These are phyloP conservation scores for Candida nonsorbophila DNA, from an alignment of 805 yeast genomes.

Conservation along the genomic window DNA sequence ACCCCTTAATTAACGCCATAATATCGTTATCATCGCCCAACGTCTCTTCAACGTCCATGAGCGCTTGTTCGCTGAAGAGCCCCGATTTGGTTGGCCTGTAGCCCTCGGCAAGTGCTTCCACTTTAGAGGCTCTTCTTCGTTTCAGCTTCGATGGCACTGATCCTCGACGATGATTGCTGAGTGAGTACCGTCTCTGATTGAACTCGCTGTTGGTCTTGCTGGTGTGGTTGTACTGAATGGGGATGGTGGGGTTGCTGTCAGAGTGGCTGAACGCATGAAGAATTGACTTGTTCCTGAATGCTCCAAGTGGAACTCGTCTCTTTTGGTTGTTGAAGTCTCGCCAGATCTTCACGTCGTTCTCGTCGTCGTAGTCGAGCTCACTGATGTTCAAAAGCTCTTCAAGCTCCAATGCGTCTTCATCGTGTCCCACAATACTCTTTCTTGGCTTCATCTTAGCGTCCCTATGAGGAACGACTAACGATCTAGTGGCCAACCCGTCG, in stretches of 20 bases:
- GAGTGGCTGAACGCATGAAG: conserved; percentile 18
- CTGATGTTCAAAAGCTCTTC: conserved; percentile 87
- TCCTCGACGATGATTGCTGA: conserved; percentile 3
- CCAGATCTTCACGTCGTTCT: conserved; percentile 48
- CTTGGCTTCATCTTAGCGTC: conserved; percentile 4
- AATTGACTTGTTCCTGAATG: conserved; percentile 72
- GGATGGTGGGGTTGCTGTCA: conserved; percentile 12
- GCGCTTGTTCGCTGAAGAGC: conserved; percentile 66
- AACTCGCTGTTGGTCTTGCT: conserved; percentile 20
- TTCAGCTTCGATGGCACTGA: conserved; percentile 20
- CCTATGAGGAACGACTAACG: conserved; percentile 32
- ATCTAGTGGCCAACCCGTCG: conserved; percentile 88
- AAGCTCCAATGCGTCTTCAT: conserved; percentile 41
- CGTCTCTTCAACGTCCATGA: conserved; percentile 70
- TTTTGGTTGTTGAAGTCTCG: conserved; percentile 39
- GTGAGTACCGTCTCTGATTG: conserved; percentile 16
- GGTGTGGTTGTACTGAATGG: conserved; percentile 20
- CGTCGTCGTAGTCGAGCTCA: conserved; percentile 72
- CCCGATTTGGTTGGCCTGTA: conserved; percentile 72
- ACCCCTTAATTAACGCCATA: conserved; percentile 36
- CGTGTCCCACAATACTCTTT: conserved; percentile 13
- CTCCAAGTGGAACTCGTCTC: conserved; percentile 71
- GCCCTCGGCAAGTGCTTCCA: conserved; percentile 74
- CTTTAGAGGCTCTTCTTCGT: conserved; percentile 61
- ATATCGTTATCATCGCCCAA: conserved; percentile 48